Evolutionary conservation across 2,329 filamentous ascomycete genomes (phyloP).

Genomic region (Elsinoe necatrix): DNA sequence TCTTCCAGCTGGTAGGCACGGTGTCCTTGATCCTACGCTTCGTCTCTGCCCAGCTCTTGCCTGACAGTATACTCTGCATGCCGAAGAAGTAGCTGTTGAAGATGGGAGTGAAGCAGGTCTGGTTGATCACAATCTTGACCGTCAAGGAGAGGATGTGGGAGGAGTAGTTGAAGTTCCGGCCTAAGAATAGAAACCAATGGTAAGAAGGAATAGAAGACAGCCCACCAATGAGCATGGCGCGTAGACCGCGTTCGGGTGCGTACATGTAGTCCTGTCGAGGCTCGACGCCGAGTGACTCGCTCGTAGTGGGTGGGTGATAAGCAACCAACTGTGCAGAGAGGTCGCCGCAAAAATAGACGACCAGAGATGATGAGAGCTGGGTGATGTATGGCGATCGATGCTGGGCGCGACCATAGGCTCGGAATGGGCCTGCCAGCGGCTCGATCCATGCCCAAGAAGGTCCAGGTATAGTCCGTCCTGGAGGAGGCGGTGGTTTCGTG

Average conservation of each 20-base stretch:
- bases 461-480: constrained; percentile 31
- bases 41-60: constrained; percentile 55
- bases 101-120: constrained; percentile 66
- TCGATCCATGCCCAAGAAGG: constrained; percentile 41
- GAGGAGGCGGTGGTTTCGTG: constrained; percentile 12
- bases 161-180: constrained; percentile 72
- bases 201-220: constrained; percentile 69
- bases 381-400: constrained; percentile 65
- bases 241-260: constrained; percentile 58
- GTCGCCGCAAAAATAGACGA: constrained; percentile 74
- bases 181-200: constrained; percentile 75
- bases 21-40: constrained; percentile 64
- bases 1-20: constrained; percentile 66
- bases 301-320: constrained; percentile 3
- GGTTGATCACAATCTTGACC: constrained; percentile 73
- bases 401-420: constrained; percentile 62
- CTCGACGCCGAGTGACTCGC: constrained; percentile 16
- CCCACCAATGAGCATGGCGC: constrained; percentile 67
- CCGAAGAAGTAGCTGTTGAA: constrained; percentile 47
- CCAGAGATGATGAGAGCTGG: constrained; percentile 64
- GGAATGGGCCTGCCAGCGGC: constrained; percentile 38
- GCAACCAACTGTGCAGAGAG: constrained; percentile 63
- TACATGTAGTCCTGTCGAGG: constrained; percentile 41
- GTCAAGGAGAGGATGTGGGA: constrained; percentile 62
- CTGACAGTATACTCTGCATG: constrained; percentile 44